Evolutionary conservation across 2,329 filamentous ascomycete species (phyloP), one percentile per base, ranked within the genome.

Genomic region (Dactylonectria macrodidyma): DNA sequence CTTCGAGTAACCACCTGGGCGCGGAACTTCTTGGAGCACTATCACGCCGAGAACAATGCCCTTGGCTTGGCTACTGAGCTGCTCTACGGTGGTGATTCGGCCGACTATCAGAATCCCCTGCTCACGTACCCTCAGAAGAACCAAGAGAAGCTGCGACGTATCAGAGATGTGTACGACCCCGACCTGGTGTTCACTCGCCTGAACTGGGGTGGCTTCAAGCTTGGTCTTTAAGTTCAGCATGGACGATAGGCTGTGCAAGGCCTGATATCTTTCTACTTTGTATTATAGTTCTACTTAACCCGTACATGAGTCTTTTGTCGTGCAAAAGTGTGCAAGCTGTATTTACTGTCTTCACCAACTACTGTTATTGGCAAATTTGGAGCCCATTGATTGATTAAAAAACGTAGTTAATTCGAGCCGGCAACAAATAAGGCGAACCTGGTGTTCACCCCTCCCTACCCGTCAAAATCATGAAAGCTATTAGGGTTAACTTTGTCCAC

Each of bases 141-240:
- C 48, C 64, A 83, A 1, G 64, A 71, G 38, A 78, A 75, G 22
- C 74, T 84, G 76, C 72, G 72, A 19, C 57, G 65, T 7, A 74
- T 82, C 10, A 66, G 78, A 16, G 64, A 69, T 1, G 68, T 58
- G 5, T 81, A 82, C 66, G 81, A 84, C 65, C 79, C 78, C 2
- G 19, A 69, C 0, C 65, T 72, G 2, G 71, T 74, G 3, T 83
- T 81, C 60, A 74, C 75, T 1, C 63, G 63, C 5, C 71, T 81
- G 16, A 81, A 76, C 66, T 81, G 79, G 75, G 81, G 81, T 26
- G 80, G 80, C 0, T 82, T 82, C 65, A 78, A 78, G 66, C 52
- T 73, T 57, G 67, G 46, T 11, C 24, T 22, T 12, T 48, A 22
- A 46, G 44, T n/a, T 8, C 7, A 7, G 19, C 44, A 3, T n/a